Percentiles rank a stretch among this genome's conserved stretches.
phyloP scores from a whole-genome alignment of 192 early-diverging fungal genomes.

The Coemansia reversa region DNA sequence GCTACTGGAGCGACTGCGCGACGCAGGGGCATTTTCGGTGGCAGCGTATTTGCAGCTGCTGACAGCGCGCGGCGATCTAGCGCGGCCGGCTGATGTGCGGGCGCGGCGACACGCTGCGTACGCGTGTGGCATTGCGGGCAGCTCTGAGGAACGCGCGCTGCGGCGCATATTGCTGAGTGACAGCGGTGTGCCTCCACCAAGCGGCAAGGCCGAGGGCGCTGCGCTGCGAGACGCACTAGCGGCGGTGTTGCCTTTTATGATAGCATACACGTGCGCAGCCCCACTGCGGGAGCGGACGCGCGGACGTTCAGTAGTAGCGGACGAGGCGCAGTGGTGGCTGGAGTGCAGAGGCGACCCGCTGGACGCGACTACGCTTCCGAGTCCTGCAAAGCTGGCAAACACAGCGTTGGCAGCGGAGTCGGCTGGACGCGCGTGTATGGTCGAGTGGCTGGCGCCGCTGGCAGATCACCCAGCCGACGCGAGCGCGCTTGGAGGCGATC shows the following conservation, averaged over 20 bases:
- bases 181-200: not conserved
- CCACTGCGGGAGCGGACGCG: slow-evolving; percentile 10
- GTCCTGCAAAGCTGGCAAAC: slow-evolving; percentile 13
- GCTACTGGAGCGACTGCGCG: slow-evolving; percentile 34
- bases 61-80: slow-evolving; percentile 46
- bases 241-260: slow-evolving; percentile 14
- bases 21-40: slow-evolving; percentile 36
- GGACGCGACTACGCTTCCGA: slow-evolving; percentile 15
- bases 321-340: slow-evolving; percentile 29
- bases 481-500: slow-evolving; percentile 9
- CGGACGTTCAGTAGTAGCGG: not conserved
- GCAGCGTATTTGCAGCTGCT: slow-evolving; percentile 40
- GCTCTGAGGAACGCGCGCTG: slow-evolving; percentile 1
- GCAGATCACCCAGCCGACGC: slow-evolving; percentile 23
- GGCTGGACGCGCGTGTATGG: slow-evolving; percentile 19
- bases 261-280: slow-evolving; percentile 22
- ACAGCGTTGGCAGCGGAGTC: slow-evolving; percentile 8
- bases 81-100: slow-evolving; percentile 5
- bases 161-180: slow-evolving; percentile 33
- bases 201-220: not conserved
- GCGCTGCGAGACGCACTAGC: slow-evolving; percentile 2
- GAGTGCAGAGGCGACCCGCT: slow-evolving; percentile 9
- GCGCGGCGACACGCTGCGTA: slow-evolving; percentile 39
- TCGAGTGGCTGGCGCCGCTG: slow-evolving; percentile 43
- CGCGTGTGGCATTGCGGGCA: slow-evolving; percentile 15